Conservation (phyloP, 1,139 yeast genomes). For the Hansenula lynferdii region DNA sequence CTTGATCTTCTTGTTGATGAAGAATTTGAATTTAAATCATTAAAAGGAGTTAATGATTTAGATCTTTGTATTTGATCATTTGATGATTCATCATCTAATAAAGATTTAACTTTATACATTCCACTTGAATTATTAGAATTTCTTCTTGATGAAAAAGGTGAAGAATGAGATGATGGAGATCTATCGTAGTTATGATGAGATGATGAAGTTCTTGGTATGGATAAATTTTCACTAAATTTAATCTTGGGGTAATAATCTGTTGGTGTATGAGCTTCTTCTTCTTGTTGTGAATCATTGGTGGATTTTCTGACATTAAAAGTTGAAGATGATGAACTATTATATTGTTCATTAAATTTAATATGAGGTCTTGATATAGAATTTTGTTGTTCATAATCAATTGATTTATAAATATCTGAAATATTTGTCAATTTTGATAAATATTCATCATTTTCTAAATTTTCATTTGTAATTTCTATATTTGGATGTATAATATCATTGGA, state of each 20-base stretch:
- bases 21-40: too few relatives aligned
- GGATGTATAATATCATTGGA: not conserved
- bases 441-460: not conserved
- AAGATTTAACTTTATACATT: slow-evolving; percentile 31
- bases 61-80: slow-evolving; percentile 6
- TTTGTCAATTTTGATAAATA: not conserved
- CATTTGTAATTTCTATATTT: not conserved
- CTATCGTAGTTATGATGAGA: slow-evolving; percentile 19
- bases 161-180: slow-evolving; percentile 6
- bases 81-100: slow-evolving; percentile 20
- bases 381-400: not conserved
- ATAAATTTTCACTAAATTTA: slow-evolving; percentile 15
- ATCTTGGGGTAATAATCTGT: slow-evolving; percentile 14
- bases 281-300: not conserved
- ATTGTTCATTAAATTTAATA: too few relatives aligned
- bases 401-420: slow-evolving; percentile 1
- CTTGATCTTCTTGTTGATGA: slow-evolving; percentile 2
- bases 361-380: not conserved
- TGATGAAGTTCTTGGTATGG: slow-evolving; percentile 14
- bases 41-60: slow-evolving; percentile 8
- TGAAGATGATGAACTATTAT: not conserved
- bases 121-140: slow-evolving; percentile 9
- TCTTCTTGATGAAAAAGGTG: slow-evolving; percentile 12
- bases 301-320: not conserved
- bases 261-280: slow-evolving; percentile 9